phyloP scores from a whole-genome alignment of 345 rosid genomes.

The Eucalyptus globulus region DNA sequence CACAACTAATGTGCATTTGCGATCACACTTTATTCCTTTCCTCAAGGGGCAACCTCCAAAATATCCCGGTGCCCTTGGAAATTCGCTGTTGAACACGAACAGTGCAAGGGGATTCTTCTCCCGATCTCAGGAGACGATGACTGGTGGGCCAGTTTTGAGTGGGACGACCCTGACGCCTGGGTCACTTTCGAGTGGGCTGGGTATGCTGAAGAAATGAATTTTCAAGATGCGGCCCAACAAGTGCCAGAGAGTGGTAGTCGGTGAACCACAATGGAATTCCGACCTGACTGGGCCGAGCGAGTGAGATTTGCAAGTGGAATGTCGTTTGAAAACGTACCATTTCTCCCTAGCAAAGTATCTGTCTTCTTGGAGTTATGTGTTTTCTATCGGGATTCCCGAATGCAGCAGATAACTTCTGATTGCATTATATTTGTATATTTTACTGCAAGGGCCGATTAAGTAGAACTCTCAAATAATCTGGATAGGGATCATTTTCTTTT shows the following conservation, averaged over 20 bases:
- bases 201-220: not conserved
- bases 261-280: not conserved
- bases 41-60: rapidly evolving
- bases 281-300: not conserved
- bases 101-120: not conserved
- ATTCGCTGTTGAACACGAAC: not conserved
- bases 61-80: rapidly evolving
- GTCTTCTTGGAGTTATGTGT: not conserved
- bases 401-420: rapidly evolving
- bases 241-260: not conserved
- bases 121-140: rapidly evolving
- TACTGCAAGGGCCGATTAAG: not conserved
- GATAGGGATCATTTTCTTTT: not conserved
- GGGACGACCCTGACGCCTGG: rapidly evolving
- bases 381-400: too few relatives aligned
- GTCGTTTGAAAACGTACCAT: not conserved
- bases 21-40: not conserved
- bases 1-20: not conserved
- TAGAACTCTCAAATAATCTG: not conserved
- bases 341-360: not conserved
- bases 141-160: not conserved
- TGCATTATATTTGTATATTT: rapidly evolving
- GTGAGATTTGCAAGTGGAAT: not conserved
- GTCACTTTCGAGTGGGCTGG: not conserved
- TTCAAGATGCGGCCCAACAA: not conserved